Conservation (phyloP, 495 filamentous ascomycete species). For the Saxophila tyrrhenica region DNA sequence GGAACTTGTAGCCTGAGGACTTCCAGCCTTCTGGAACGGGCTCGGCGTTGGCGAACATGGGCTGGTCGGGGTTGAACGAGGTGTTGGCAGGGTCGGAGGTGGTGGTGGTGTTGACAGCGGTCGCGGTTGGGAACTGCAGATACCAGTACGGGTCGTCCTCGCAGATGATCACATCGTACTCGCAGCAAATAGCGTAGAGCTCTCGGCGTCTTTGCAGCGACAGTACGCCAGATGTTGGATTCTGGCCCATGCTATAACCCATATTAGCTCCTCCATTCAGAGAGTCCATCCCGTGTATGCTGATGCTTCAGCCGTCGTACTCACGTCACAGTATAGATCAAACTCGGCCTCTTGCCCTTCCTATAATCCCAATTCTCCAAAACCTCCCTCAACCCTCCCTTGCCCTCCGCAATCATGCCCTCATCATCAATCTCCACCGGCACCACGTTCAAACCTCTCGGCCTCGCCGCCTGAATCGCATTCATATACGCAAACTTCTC, state of each 20-base stretch:
- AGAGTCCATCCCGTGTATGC: background rate
- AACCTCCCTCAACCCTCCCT: slow-evolving; percentile 64
- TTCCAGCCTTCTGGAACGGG: slow-evolving; percentile 27
- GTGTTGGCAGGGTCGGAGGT: slow-evolving; percentile 11
- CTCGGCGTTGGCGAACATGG: slow-evolving; percentile 18
- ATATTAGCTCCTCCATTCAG: no score
- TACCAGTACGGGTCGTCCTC: slow-evolving; percentile 98
- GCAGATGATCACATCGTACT: slow-evolving; percentile 82
- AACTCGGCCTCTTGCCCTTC: slow-evolving; percentile 62
- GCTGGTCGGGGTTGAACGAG: slow-evolving; percentile 15
- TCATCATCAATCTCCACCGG: slow-evolving; percentile 63
- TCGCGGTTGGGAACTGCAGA: slow-evolving; percentile 69
- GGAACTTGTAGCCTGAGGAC: slow-evolving; percentile 62
- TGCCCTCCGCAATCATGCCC: slow-evolving; percentile 58
- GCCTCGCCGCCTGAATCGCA: slow-evolving; percentile 51
- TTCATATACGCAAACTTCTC: slow-evolving; percentile 74
- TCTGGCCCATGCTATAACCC: slow-evolving; percentile 64
- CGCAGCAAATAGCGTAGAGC: slow-evolving; percentile 68
- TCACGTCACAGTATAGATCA: slow-evolving; percentile 87
- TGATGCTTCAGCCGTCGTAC: slow-evolving; percentile 23
- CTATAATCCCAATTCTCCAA: slow-evolving; percentile 67
- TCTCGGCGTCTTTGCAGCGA: slow-evolving; percentile 59
- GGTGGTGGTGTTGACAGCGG: slow-evolving; percentile 26
- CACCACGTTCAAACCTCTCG: slow-evolving; percentile 59
- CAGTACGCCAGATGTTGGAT: slow-evolving; percentile 70